phyloP scores from a whole-genome alignment of 768 basidiomycete genomes.

The Vishniacozyma victoriae region DNA sequence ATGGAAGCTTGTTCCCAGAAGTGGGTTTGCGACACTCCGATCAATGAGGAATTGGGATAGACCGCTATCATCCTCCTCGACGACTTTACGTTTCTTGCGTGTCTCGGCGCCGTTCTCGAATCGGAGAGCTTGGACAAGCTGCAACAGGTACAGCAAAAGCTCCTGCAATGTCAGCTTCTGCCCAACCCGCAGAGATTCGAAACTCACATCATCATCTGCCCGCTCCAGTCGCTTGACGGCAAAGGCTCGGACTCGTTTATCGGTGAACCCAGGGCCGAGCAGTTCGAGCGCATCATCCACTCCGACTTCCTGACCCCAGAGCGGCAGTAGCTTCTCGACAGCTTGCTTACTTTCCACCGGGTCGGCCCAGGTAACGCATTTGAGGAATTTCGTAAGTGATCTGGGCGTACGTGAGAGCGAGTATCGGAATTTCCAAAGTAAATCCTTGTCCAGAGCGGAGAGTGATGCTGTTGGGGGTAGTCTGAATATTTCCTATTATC shows the following conservation, averaged over 20 bases:
- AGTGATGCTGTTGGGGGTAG: slow-evolving; percentile 84
- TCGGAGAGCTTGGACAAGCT: slow-evolving; percentile 95
- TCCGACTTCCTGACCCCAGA: slow-evolving; percentile 89
- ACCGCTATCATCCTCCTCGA: slow-evolving; percentile 82
- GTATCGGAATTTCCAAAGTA: slow-evolving; percentile 99
- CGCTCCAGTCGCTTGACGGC: slow-evolving; percentile 84
- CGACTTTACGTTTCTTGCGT: slow-evolving; percentile 50
- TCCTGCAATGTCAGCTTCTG: slow-evolving; percentile 56
- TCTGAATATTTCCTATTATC: slow-evolving; percentile 69
- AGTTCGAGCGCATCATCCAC: slow-evolving; percentile 94
- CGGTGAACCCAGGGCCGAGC: slow-evolving; percentile 72
- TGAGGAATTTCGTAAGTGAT: slow-evolving; percentile 94
- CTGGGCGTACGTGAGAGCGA: slow-evolving; percentile 68
- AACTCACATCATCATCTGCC: slow-evolving; percentile 85
- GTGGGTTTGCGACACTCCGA: slow-evolving; percentile 71
- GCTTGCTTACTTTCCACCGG: slow-evolving; percentile 95
- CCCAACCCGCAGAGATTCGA: neutral
- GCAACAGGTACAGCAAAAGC: slow-evolving; percentile 80
- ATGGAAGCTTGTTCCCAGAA: slow-evolving; percentile 84
- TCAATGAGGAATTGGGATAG: slow-evolving; percentile 85
- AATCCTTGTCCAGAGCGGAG: slow-evolving; percentile 86
- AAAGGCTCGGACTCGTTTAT: slow-evolving; percentile 73
- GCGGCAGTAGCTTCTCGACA: slow-evolving; percentile 86
- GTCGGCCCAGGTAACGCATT: slow-evolving; percentile 96
- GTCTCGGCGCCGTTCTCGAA: slow-evolving; percentile 50